Conservation (phyloP, 257 asterid genomes). For the Solanum piurae region DNA sequence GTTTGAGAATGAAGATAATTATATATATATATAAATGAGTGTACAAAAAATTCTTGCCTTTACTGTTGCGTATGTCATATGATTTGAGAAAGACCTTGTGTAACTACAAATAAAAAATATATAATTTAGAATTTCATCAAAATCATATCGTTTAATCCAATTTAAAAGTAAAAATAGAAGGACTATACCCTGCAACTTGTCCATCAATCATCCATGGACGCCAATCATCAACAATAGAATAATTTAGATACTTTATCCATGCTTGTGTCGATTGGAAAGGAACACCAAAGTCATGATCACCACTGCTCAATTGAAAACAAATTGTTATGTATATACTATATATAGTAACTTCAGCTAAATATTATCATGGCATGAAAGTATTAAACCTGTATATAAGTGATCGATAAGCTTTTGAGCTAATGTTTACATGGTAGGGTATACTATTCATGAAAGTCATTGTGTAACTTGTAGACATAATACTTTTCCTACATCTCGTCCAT, state of each 20-base stretch:
- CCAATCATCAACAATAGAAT: too few relatives aligned
- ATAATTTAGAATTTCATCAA: background rate
- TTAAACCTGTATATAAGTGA: background rate
- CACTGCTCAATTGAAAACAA: background rate
- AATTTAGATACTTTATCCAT: too few relatives aligned
- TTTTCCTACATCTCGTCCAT: background rate
- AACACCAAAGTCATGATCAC: too few relatives aligned
- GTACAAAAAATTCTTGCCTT: conserved; percentile 10
- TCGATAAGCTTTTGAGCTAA: background rate
- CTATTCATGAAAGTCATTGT: background rate
- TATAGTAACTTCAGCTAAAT: background rate
- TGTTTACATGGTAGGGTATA: background rate
- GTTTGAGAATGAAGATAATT: background rate
- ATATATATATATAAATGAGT: too few relatives aligned
- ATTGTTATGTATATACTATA: background rate
- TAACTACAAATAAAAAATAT: conserved; percentile 8
- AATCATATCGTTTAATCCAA: background rate
- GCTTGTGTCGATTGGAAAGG: too few relatives aligned
- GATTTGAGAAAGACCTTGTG: conserved; percentile 14
- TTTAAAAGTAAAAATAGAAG: background rate
- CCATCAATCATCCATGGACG: too few relatives aligned
- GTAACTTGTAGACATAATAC: background rate
- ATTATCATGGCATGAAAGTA: background rate
- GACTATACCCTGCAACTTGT: conserved; percentile 27
- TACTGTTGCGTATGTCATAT: conserved; percentile 33